phyloP scores from a whole-genome alignment of 176 grass and related monocot genomes.

The Avena atlantica region DNA sequence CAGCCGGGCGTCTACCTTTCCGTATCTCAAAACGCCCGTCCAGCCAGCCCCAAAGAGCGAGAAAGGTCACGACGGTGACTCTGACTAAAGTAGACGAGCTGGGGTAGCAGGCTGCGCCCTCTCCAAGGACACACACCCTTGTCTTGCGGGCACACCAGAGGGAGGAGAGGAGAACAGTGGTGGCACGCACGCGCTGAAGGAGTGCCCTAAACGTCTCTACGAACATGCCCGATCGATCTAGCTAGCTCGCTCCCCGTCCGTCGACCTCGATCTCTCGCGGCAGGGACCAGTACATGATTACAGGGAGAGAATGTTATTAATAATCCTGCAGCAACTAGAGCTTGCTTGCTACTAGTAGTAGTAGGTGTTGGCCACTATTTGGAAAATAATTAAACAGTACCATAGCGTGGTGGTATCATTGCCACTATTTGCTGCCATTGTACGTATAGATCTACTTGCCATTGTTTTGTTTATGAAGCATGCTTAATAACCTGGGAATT shows the following conservation, averaged over 20 bases:
- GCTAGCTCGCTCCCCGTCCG: neutral
- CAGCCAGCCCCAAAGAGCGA: constrained; percentile 60
- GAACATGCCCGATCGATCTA: constrained; percentile 41
- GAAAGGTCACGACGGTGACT: constrained; percentile 62
- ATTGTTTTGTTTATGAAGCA: neutral
- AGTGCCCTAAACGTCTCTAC: constrained; percentile 53
- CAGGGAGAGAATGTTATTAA: constrained; percentile 26
- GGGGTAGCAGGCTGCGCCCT: constrained; percentile 64
- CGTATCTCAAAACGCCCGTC: constrained; percentile 53
- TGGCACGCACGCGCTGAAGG: constrained; percentile 40
- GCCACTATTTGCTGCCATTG: neutral
- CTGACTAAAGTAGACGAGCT: constrained; percentile 53
- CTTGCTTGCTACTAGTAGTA: neutral
- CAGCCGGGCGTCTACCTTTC: constrained; percentile 38
- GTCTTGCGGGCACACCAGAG: constrained; percentile 57
- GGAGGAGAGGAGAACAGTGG: constrained; percentile 6
- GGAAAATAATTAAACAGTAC: neutral
- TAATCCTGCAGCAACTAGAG: neutral
- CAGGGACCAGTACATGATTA: constrained; percentile 22
- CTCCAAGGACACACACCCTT: constrained; percentile 60
- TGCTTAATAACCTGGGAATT: neutral
- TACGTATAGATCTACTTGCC: neutral
- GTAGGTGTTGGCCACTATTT: neutral
- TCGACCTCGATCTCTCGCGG: constrained; percentile 20
- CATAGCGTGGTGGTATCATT: neutral